Percentiles rank a stretch among this genome's conserved stretches.
These are phyloP conservation scores for Candida lessepsii DNA, from an alignment of 805 yeast species.

Conservation along the genomic window DNA sequence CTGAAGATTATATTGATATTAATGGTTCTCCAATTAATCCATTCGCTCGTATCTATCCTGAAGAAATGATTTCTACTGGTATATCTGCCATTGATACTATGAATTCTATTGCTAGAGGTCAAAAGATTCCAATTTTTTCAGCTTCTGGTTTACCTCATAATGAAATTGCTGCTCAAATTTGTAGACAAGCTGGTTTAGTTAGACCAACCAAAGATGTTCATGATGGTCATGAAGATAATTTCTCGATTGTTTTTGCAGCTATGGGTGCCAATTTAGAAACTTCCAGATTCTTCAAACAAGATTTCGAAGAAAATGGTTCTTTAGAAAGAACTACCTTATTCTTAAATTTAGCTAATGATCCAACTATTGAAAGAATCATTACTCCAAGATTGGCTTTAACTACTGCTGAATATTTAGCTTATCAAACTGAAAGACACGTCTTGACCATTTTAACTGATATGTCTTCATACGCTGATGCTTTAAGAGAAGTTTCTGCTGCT, in stretches of 20 bases:
- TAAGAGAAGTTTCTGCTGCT: conserved; percentile 99
- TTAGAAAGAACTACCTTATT: conserved; percentile 96
- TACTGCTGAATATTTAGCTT: conserved; percentile 97
- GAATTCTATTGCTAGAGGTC: conserved; percentile 99
- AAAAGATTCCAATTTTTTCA: conserved; percentile 97
- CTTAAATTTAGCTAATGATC: conserved; percentile 97
- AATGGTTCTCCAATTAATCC: conserved; percentile 99
- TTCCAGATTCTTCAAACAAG: conserved; percentile 97
- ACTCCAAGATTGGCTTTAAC: conserved; percentile 99
- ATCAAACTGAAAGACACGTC: conserved; percentile 99
- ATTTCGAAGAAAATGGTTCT: conserved; percentile 98
- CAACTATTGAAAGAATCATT: conserved; percentile 98
- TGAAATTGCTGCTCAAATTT: conserved; percentile 99
- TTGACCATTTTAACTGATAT: conserved; percentile 96
- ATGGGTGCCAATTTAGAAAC: conserved; percentile 99
- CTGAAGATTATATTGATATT: conserved; percentile 97
- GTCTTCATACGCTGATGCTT: conserved; percentile 99
- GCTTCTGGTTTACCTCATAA: conserved; percentile 99
- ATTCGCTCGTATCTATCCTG: conserved; percentile 96
- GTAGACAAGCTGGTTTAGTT: conserved; percentile 99
- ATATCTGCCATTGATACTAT: conserved; percentile 97
- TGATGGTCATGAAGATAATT: conserved; percentile 99
- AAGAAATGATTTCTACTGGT: conserved; percentile 99
- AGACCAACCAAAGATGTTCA: conserved; percentile 99
- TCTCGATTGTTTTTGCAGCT: conserved; percentile 98